Conservation (phyloP, 2,329 filamentous ascomycete genomes). For the Neofusicoccum parvum region DNA sequence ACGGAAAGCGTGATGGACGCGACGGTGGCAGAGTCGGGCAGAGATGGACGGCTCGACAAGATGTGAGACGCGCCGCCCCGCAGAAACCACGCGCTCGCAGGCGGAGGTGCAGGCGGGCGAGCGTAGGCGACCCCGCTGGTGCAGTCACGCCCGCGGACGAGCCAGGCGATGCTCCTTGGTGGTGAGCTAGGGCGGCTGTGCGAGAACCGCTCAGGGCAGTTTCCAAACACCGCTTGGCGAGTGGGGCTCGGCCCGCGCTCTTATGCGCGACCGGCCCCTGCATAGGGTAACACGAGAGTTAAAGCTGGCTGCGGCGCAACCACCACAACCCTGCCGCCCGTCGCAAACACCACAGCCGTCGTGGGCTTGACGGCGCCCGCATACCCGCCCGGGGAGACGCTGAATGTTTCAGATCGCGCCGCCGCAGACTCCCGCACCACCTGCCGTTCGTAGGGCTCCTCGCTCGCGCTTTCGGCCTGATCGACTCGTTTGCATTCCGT, state of each 20-base stretch:
- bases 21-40: neutral
- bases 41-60: neutral
- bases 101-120: neutral
- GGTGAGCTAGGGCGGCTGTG: neutral
- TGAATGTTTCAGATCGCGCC: slow-evolving; percentile 4
- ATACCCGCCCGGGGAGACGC: neutral
- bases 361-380: neutral
- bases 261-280: neutral
- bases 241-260: neutral
- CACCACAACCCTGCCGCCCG: neutral
- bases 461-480: slow-evolving; percentile 10
- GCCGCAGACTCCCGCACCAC: neutral
- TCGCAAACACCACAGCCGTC: neutral
- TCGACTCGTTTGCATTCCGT: slow-evolving; percentile 10
- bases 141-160: neutral
- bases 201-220: neutral
- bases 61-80: neutral
- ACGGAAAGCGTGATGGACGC: neutral
- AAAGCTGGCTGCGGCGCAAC: neutral
- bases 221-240: neutral
- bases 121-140: neutral
- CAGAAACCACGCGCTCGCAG: neutral
- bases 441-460: neutral
- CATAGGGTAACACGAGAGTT: neutral
- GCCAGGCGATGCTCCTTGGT: neutral